Percentiles rank a stretch among this genome's conserved stretches.
These are phyloP conservation scores for Aspergillus nomiae DNA, from an alignment of 2,329 filamentous ascomycete species.

Conservation along the genomic window DNA sequence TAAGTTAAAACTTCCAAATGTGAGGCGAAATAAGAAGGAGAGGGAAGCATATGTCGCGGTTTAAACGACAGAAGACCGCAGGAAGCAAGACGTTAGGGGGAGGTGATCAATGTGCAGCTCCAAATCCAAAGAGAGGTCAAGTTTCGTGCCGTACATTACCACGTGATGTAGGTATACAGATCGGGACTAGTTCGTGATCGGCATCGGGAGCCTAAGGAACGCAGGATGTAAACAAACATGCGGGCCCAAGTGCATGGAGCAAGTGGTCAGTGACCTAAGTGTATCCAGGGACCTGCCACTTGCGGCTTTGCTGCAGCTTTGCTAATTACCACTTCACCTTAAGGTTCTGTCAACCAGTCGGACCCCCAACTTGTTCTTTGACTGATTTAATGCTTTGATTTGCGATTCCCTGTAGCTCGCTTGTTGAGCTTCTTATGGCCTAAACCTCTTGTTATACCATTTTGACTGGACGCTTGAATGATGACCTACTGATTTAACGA, in stretches of 20 bases:
- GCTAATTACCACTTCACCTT: neutral
- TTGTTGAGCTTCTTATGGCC: slow-evolving; percentile 10
- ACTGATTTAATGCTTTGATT: slow-evolving; percentile 1
- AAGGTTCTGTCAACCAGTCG: slow-evolving; percentile 1
- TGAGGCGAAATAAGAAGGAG: neutral
- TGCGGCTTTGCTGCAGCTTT: slow-evolving; percentile 4
- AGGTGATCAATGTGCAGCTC: slow-evolving; percentile 1
- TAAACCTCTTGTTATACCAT: slow-evolving; percentile 21
- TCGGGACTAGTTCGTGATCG: slow-evolving; percentile 31
- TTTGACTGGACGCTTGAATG: slow-evolving; percentile 22
- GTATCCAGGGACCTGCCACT: slow-evolving; percentile 5
- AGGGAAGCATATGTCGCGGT: neutral
- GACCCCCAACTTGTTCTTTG: neutral
- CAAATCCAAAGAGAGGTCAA: slow-evolving; percentile 23
- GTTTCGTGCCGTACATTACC: slow-evolving; percentile 20
- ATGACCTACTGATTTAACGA: slow-evolving; percentile 30
- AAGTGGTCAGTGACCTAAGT: slow-evolving; percentile 6
- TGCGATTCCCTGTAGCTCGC: slow-evolving; percentile 11
- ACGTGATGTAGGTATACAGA: slow-evolving; percentile 27
- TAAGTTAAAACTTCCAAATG: neutral
- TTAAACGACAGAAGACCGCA: neutral
- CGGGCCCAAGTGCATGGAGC: slow-evolving; percentile 6
- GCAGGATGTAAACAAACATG: slow-evolving; percentile 44
- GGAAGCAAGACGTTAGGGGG: slow-evolving; percentile 4
- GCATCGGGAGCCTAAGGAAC: slow-evolving; percentile 34